Conservation (phyloP, 164 flowering plant species). For the Vitis cinerea region DNA sequence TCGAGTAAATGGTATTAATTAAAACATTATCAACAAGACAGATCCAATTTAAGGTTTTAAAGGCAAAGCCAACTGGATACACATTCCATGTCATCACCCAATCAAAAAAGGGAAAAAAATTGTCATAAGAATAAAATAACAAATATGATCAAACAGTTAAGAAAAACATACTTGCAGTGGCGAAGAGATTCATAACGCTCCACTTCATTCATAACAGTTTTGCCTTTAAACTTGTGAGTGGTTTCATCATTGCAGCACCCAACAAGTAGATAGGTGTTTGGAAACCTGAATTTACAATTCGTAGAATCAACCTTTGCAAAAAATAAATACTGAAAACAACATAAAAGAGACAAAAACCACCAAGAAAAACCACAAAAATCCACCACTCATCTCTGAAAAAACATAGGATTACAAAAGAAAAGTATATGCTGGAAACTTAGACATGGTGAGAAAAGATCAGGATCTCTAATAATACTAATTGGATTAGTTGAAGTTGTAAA, state of each 20-base stretch:
- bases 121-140: not conserved
- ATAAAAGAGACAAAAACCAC: not conserved
- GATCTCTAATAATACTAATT: no score
- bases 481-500: no score
- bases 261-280: conserved; percentile 80
- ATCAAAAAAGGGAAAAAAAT: no score
- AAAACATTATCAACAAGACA: no score
- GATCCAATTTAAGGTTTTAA: no score
- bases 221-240: conserved; percentile 85
- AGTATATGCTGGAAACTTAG: no score
- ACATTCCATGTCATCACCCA: no score
- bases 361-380: not conserved
- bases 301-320: not conserved
- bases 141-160: not conserved
- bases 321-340: not conserved
- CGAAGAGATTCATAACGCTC: conserved; percentile 95
- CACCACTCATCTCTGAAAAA: no score
- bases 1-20: no score
- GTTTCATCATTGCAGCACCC: conserved; percentile 91
- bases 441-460: no score
- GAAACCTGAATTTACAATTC: conserved; percentile 49
- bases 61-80: no score
- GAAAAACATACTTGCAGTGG: conserved; percentile 73
- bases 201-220: conserved; percentile 83
- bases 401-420: no score